phyloP scores from a whole-genome alignment of 768 basidiomycete genomes.

The Sporobolomyces phaffii region DNA sequence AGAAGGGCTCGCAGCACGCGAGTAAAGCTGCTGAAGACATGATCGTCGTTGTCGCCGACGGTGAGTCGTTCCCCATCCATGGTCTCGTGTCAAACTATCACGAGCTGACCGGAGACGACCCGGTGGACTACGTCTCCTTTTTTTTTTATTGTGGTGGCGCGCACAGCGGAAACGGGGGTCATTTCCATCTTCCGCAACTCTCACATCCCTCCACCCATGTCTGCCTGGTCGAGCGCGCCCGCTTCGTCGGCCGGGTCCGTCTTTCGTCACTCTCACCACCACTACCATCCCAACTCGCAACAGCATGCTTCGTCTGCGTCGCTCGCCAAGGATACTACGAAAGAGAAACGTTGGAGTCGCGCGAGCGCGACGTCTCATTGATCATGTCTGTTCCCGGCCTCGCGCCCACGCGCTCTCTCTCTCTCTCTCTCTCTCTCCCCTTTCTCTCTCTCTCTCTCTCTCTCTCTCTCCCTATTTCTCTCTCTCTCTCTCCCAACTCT shows the following conservation, averaged over 20 bases:
- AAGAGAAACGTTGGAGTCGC: background rate
- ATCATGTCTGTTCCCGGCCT: background rate
- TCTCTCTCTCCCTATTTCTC: background rate
- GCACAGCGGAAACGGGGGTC: background rate
- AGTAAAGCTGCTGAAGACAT: conserved; percentile 12
- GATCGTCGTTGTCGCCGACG: conserved; percentile 34
- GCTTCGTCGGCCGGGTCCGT: background rate
- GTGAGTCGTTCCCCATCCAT: background rate
- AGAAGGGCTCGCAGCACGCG: background rate
- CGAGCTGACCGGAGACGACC: background rate
- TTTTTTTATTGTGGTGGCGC: too few species aligned
- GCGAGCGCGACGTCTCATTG: background rate
- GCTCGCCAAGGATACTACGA: background rate
- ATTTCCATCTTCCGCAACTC: conserved; percentile 4
- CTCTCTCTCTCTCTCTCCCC: background rate
- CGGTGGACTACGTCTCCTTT: too few species aligned
- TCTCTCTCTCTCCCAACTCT: too few species aligned
- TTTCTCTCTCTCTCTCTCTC: background rate
- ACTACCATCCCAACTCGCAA: background rate
- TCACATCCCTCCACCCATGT: background rate
- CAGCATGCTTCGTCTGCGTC: too few species aligned
- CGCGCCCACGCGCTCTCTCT: background rate
- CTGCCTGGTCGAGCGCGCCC: background rate
- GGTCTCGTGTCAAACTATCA: background rate
- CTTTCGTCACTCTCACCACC: background rate